These are phyloP conservation scores for Gossypium aridum DNA, from an alignment of 441 rosid genomes.

Conservation along the genomic window DNA sequence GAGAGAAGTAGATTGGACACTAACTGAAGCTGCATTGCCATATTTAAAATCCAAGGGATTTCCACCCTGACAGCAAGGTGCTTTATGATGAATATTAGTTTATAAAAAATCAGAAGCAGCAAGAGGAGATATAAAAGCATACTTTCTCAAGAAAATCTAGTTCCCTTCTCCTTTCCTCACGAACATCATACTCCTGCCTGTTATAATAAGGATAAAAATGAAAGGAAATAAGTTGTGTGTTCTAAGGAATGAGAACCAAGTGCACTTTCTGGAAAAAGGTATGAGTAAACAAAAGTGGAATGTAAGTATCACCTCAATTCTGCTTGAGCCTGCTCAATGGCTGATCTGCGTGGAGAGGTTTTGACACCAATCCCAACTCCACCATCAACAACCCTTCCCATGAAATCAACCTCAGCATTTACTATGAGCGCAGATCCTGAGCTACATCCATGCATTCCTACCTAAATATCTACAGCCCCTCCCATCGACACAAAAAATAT, in stretches of 20 bases:
- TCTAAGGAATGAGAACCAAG: background rate
- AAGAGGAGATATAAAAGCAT: constrained; percentile 31
- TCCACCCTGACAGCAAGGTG: constrained; percentile 70
- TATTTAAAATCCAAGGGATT: constrained; percentile 96
- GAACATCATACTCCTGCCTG: constrained; percentile 98
- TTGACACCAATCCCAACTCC: constrained; percentile 85
- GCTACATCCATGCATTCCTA: constrained; percentile 77
- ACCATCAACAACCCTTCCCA: constrained; percentile 97
- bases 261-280: background rate
- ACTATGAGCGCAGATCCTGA: constrained; percentile 55
- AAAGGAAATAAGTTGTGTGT: background rate
- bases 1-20: constrained; percentile 94
- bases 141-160: constrained; percentile 98
- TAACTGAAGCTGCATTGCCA: constrained; percentile 64
- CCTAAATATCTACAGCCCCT: constrained; percentile 29
- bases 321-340: constrained; percentile 96
- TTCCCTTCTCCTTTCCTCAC: constrained; percentile 94
- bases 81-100: constrained; percentile 13
- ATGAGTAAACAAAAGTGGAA: background rate
- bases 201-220: constrained; percentile 20
- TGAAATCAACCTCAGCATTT: constrained; percentile 99
- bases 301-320: constrained; percentile 69
- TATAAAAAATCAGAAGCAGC: constrained; percentile 6
- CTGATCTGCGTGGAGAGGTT: constrained; percentile 82
- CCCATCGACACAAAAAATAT: constrained; percentile 33